These are phyloP conservation scores for Hypoxylon subgilvum DNA, from an alignment of 495 filamentous ascomycete genomes.

Conservation along the genomic window DNA sequence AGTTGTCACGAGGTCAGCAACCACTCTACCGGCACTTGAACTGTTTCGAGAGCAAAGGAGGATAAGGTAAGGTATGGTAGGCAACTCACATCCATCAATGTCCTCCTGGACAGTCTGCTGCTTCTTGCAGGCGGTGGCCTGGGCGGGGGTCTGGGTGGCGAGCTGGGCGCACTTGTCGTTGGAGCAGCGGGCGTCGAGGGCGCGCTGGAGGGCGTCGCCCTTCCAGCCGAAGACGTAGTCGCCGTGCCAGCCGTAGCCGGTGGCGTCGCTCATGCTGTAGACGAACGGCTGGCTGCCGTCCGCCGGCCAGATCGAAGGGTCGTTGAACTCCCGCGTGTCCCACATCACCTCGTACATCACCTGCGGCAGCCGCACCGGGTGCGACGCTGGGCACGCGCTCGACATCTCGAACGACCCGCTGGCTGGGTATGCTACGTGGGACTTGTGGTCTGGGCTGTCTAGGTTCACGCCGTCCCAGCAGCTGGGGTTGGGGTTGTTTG, in stretches of 20 bases:
- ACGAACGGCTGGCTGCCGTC: constrained; percentile 48
- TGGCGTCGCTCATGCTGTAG: constrained; percentile 42
- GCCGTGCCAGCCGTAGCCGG: constrained; percentile 50
- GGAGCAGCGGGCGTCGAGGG: constrained; percentile 47
- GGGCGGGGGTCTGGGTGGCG: constrained; percentile 43
- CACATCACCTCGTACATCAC: constrained; percentile 55
- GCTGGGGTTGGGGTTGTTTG: constrained; percentile 22
- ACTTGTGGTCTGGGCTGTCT: constrained; percentile 55
- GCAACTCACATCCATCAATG: constrained; percentile 50
- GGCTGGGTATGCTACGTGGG: constrained; percentile 43
- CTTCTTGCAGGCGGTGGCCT: constrained; percentile 49
- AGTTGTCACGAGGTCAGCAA: constrained; percentile 11
- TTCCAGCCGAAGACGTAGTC: constrained; percentile 56
- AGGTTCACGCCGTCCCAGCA: constrained; percentile 59
- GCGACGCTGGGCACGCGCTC: constrained; percentile 47
- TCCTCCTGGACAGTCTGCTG: constrained; percentile 45
- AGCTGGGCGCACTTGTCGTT: constrained; percentile 40
- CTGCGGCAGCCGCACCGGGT: constrained; percentile 48
- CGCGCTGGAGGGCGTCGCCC: constrained; percentile 50
- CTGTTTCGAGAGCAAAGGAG: no score
- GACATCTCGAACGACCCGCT: constrained; percentile 40
- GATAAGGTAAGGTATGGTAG: not conserved
- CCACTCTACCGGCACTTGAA: not conserved
- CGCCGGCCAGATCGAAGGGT: constrained; percentile 47
- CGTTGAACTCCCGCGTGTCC: constrained; percentile 49